Evolutionary conservation across 768 basidiomycete genomes (phyloP).

Genomic region (Tephrocybe sp.): DNA sequence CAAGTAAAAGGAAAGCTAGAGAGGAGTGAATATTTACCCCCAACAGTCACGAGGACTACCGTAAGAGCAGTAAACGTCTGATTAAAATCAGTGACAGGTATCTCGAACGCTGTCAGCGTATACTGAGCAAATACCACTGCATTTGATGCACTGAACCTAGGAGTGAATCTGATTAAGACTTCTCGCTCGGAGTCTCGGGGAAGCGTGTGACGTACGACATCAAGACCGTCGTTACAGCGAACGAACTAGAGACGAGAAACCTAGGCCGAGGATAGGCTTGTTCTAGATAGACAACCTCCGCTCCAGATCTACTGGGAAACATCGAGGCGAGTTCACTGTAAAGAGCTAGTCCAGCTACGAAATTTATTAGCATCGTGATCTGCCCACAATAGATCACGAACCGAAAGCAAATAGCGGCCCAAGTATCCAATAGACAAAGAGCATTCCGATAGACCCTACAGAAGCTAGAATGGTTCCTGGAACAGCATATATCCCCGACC

Average conservation of each 20-base stretch:
- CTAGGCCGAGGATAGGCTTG: slow-evolving; percentile 44
- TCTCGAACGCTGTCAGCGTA: slow-evolving; percentile 28
- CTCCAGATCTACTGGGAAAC: slow-evolving; percentile 50
- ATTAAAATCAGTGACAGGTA: slow-evolving; percentile 26
- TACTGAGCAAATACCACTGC: slow-evolving; percentile 40
- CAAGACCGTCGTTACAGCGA: slow-evolving; percentile 38
- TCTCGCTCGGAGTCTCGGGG: background rate
- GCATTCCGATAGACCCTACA: slow-evolving; percentile 35
- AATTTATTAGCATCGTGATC: background rate
- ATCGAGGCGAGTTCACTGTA: slow-evolving; percentile 47
- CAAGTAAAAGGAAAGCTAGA: background rate
- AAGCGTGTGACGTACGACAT: slow-evolving; percentile 28
- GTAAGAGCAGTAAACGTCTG: slow-evolving; percentile 28
- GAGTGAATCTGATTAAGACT: background rate
- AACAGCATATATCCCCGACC: slow-evolving; percentile 37
- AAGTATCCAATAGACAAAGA: slow-evolving; percentile 31
- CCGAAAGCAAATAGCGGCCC: slow-evolving; percentile 34
- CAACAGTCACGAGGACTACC: slow-evolving; percentile 25
- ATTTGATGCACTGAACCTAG: slow-evolving; percentile 32
- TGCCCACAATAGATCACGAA: slow-evolving; percentile 9
- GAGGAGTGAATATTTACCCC: slow-evolving; percentile 17
- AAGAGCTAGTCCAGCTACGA: slow-evolving; percentile 33
- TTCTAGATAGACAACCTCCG: slow-evolving; percentile 49
- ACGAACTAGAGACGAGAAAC: slow-evolving; percentile 42
- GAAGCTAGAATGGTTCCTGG: slow-evolving; percentile 33